Conservation (phyloP, 345 rosid species). For the Eucalyptus lansdowneana region DNA sequence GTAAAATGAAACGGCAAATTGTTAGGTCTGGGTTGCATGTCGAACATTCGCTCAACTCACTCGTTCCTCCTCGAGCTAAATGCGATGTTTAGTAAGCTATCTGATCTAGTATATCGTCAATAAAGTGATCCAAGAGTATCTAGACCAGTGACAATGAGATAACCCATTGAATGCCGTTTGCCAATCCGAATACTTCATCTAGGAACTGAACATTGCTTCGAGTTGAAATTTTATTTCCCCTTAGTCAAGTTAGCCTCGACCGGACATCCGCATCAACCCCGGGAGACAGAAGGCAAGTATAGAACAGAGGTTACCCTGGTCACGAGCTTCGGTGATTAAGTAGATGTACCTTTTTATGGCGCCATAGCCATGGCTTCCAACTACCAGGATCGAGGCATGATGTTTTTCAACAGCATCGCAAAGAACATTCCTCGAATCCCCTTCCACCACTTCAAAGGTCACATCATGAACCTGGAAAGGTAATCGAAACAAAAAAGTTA, state of each 20-base stretch:
- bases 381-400: constrained; percentile 70
- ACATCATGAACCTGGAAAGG: constrained; percentile 39
- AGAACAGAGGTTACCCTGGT: neutral
- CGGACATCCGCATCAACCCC: neutral
- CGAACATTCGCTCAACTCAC: neutral
- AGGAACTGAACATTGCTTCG: neutral
- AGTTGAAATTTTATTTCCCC: neutral
- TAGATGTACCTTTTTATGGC: constrained; percentile 66
- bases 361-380: constrained; percentile 98
- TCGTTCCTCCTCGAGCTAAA: neutral
- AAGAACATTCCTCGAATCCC: constrained; percentile 80
- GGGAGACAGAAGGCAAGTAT: neutral
- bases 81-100: neutral
- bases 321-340: neutral
- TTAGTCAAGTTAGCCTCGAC: neutral
- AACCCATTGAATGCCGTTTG: neutral
- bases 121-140: neutral
- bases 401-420: constrained; percentile 80
- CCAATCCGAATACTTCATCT: neutral
- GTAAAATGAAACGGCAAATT: neutral
- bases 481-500: neutral
- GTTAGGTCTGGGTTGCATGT: neutral
- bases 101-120: neutral
- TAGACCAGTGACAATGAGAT: neutral
- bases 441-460: constrained; percentile 48